phyloP scores from a whole-genome alignment of 1,139 yeast genomes.

The Suhomyces panamericanus region DNA sequence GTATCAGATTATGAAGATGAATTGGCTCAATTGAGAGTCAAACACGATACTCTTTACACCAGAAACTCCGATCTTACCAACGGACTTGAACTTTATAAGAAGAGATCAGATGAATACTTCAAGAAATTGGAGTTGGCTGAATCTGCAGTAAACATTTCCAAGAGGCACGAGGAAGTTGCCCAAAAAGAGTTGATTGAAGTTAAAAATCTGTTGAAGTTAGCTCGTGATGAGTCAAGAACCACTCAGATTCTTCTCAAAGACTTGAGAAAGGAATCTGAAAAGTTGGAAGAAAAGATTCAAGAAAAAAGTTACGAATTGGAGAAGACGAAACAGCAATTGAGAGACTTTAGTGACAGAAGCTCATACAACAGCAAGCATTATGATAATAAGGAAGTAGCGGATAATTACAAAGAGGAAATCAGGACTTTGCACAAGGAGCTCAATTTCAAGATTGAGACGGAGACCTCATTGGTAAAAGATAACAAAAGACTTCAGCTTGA shows the following conservation, averaged over 20 bases:
- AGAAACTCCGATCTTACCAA: slow-evolving; percentile 54
- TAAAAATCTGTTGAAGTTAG: slow-evolving; percentile 50
- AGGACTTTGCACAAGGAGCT: slow-evolving; percentile 59
- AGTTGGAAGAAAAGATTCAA: slow-evolving; percentile 58
- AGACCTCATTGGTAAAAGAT: slow-evolving; percentile 65
- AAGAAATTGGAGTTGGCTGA: slow-evolving; percentile 79
- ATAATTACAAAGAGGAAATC: slow-evolving; percentile 57
- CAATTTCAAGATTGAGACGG: slow-evolving; percentile 56
- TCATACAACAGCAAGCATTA: slow-evolving; percentile 52
- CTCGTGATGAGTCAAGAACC: slow-evolving; percentile 59
- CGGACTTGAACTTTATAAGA: slow-evolving; percentile 61
- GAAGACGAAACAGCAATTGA: slow-evolving; percentile 47
- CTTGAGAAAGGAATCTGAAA: slow-evolving; percentile 54
- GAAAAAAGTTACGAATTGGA: slow-evolving; percentile 59
- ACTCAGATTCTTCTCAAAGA: slow-evolving; percentile 60
- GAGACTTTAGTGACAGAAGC: slow-evolving; percentile 51
- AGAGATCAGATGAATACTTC: slow-evolving; percentile 74
- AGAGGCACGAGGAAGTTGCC: slow-evolving; percentile 60
- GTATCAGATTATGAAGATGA: slow-evolving; percentile 44
- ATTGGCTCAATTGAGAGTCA: slow-evolving; percentile 46
- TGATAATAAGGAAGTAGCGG: slow-evolving; percentile 42
- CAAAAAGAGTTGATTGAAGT: slow-evolving; percentile 57
- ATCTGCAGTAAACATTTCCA: slow-evolving; percentile 62
- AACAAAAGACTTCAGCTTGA: slow-evolving; percentile 63
- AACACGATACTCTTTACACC: slow-evolving; percentile 52